Base-by-base conservation (phyloP, 257 asterid species). In the Oldenlandia corymbosa region DNA sequence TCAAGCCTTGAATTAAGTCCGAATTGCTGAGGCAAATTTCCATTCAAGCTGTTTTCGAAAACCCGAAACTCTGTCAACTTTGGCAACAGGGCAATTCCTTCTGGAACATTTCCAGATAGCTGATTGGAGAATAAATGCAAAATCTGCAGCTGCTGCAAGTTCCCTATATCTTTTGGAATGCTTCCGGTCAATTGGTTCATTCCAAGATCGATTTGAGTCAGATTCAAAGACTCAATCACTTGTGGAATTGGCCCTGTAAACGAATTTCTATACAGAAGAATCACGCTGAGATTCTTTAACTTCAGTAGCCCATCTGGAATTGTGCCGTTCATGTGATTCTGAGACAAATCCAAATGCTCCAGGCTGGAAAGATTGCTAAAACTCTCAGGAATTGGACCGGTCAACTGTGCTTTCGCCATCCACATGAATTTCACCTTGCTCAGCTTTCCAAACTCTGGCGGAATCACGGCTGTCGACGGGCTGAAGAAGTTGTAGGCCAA, bases 141-240 rank as follows among this genome's bases (percentile, higher is more conserved):
- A 32, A 69, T 14, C 73, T 78, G 69, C 72, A 92, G 48, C 0
- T 79, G 77, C n/a, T 76, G 66, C 72, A 84, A 59, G 69, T 85
- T 84, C 14, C 90, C 96, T 37, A 89, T 30, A 68, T 79, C 92
- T 54, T 70, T 88, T 0, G 99, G 95, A 28, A 92, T 84, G 67
- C 20, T 49, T 30, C 97, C 97, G 0, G 80, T 79, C 75, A 92
- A 58, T 16, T 66, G 55, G 67, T 92, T 92, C 75, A 64, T 68
- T 4, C 93, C 48, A 26, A 92, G 68, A 72, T 92, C 97, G 45
- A 87, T 2, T 20, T 76, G 84, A 0, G 70, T 74, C 85, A 92
- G 28, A 6, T 73, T 71, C 56, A 82, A 48, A 0, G 85, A 77
- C 39, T 73, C 79, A 16, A 84, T 75, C 62, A 34, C 67, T 27